These are phyloP conservation scores for Penicillium atrosanguineum DNA, from an alignment of 495 filamentous ascomycete species.

Conservation along the genomic window DNA sequence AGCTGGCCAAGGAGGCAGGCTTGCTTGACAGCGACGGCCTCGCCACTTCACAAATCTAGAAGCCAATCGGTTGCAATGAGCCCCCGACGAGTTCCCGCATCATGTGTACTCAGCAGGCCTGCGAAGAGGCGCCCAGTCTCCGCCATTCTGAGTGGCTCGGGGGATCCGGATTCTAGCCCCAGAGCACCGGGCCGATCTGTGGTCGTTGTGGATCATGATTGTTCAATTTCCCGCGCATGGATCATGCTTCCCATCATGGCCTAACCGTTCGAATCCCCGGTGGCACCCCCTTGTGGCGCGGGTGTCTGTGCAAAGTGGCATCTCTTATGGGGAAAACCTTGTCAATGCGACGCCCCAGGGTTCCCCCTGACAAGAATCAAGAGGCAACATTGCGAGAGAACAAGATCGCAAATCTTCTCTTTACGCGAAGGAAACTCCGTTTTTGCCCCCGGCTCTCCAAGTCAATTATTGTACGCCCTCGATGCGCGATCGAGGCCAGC, in stretches of 20 bases:
- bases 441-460: constrained; percentile 1
- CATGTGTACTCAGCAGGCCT: constrained; percentile 7
- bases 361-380: constrained; percentile 15
- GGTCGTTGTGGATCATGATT: constrained; percentile 10
- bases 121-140: constrained; percentile 9
- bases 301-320: constrained; percentile 18
- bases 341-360: constrained; percentile 7
- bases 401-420: constrained; percentile 1
- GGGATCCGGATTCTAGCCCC: constrained; percentile 14
- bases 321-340: constrained; percentile 14
- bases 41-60: constrained; percentile 22
- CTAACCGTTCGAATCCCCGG: constrained; percentile 9
- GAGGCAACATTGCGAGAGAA: background rate
- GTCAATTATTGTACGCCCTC: constrained; percentile 6
- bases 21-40: constrained; percentile 49
- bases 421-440: background rate
- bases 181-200: constrained; percentile 17
- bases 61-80: constrained; percentile 15
- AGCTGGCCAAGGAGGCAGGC: constrained; percentile 55
- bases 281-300: constrained; percentile 15
- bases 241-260: constrained; percentile 5
- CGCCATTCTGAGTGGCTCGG: constrained; percentile 24
- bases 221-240: constrained; percentile 18
- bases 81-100: constrained; percentile 10
- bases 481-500: constrained; percentile 4